Evolutionary conservation across 805 yeast genomes (phyloP).

Genomic region (Ogataea sp.): DNA sequence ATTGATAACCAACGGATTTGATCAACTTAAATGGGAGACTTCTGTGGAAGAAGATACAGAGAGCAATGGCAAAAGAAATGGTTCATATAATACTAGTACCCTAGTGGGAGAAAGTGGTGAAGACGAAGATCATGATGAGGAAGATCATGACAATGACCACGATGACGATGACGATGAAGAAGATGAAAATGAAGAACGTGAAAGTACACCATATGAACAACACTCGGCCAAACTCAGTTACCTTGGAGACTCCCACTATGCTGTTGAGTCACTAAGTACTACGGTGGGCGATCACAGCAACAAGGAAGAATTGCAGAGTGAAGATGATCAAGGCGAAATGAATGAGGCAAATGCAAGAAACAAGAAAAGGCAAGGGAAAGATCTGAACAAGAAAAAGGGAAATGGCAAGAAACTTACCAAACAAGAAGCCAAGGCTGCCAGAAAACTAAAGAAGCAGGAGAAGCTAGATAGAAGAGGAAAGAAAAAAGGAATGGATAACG

Average conservation of each 20-base stretch:
- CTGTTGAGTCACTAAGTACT: background rate
- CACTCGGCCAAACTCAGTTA: constrained; percentile 7
- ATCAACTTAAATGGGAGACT: constrained; percentile 29
- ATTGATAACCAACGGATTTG: constrained; percentile 33
- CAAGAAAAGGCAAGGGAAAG: constrained; percentile 1
- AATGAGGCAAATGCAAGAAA: background rate
- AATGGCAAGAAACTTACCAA: background rate
- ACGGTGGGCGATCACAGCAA: background rate
- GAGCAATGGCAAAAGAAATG: background rate
- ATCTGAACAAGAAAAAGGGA: background rate
- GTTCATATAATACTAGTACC: background rate
- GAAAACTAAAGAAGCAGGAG: constrained; percentile 16
- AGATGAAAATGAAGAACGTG: background rate
- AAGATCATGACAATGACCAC: constrained; percentile 3
- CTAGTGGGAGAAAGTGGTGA: constrained; percentile 18
- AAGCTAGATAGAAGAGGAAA: constrained; percentile 8
- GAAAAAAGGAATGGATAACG: constrained; percentile 1
- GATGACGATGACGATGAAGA: background rate
- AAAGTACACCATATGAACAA: constrained; percentile 3
- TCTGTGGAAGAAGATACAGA: background rate
- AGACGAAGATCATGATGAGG: constrained; percentile 22
- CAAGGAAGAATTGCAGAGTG: background rate
- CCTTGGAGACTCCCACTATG: constrained; percentile 2
- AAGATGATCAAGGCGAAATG: background rate
- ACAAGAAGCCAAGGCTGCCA: constrained; percentile 15